These are phyloP conservation scores for Paraphaeosphaeria minitans DNA, from an alignment of 2,329 filamentous ascomycete species.

Conservation along the genomic window DNA sequence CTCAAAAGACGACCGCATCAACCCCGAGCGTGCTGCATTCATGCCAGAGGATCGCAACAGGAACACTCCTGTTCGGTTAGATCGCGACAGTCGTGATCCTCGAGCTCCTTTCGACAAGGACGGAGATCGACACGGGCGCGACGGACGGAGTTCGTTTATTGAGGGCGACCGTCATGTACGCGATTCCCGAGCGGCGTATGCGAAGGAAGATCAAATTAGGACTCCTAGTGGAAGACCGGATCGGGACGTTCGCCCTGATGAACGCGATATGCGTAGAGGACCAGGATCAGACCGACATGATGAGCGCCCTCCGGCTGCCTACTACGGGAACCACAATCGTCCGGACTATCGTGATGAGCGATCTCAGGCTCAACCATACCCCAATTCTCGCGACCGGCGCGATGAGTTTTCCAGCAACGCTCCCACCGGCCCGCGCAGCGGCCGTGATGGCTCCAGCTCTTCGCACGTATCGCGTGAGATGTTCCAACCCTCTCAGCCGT, in stretches of 20 bases:
- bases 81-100: slow-evolving; percentile 17
- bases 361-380: slow-evolving; percentile 24
- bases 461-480: slow-evolving; percentile 46
- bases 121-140: background rate
- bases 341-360: slow-evolving; percentile 43
- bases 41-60: slow-evolving; percentile 33
- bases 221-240: slow-evolving; percentile 17
- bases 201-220: slow-evolving; percentile 4
- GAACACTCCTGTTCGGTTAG: slow-evolving; percentile 22
- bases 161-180: slow-evolving; percentile 5
- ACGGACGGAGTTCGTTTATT: background rate
- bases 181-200: background rate
- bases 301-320: slow-evolving; percentile 29
- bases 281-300: slow-evolving; percentile 40
- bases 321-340: slow-evolving; percentile 29
- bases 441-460: slow-evolving; percentile 41
- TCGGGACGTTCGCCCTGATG: slow-evolving; percentile 35
- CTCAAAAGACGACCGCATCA: slow-evolving; percentile 40
- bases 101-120: slow-evolving; percentile 1
- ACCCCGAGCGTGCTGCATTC: slow-evolving; percentile 47
- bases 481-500: slow-evolving; percentile 42
- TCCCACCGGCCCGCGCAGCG: slow-evolving; percentile 60
- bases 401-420: slow-evolving; percentile 49
- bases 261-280: slow-evolving; percentile 26
- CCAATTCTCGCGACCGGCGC: slow-evolving; percentile 46